A percentile compares a stretch with the other conserved stretches of the same genome.
Conservation (phyloP, 2,329 filamentous ascomycete species). For the Penicillium sp. region DNA sequence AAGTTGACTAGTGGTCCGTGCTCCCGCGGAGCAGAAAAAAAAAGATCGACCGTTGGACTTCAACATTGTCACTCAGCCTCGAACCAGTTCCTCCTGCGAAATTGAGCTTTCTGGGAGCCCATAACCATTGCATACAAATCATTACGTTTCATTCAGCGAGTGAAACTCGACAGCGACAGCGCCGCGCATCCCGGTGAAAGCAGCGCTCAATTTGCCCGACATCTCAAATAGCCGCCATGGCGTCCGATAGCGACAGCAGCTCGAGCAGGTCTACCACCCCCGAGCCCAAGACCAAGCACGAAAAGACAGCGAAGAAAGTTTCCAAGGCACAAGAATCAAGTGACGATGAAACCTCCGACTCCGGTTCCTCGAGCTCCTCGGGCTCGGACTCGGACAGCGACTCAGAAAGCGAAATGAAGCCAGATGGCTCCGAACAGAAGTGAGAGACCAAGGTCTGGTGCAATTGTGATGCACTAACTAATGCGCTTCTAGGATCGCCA, state of each 20-base stretch:
- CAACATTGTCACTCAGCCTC: conserved; percentile 16
- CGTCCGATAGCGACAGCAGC: conserved; percentile 28
- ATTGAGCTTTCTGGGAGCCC: not conserved
- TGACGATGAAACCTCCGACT: conserved; percentile 20
- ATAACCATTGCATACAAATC: not conserved
- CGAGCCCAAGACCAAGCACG: conserved; percentile 25
- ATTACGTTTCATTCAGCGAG: not conserved
- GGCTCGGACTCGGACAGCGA: conserved; percentile 19
- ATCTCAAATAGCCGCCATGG: conserved; percentile 18
- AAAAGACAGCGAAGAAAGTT: conserved; percentile 22
- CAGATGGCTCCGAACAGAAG: conserved; percentile 19
- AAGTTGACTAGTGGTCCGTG: conserved; percentile 41
- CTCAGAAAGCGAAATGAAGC: conserved; percentile 23
- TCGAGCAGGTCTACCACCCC: conserved; percentile 31
- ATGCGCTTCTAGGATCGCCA: conserved; percentile 12
- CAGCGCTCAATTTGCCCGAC: not conserved
- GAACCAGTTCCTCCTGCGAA: conserved; percentile 7
- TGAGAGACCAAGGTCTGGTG: conserved; percentile 4
- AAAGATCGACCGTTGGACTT: conserved; percentile 28
- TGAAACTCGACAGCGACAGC: not conserved
- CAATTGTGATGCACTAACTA: not conserved
- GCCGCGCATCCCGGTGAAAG: not conserved
- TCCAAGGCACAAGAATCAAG: conserved; percentile 23
- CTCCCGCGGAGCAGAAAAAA: conserved; percentile 43
- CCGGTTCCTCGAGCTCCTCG: conserved; percentile 14